Conservation (phyloP, 306 rosid genomes). For the Biancaea sappan region DNA sequence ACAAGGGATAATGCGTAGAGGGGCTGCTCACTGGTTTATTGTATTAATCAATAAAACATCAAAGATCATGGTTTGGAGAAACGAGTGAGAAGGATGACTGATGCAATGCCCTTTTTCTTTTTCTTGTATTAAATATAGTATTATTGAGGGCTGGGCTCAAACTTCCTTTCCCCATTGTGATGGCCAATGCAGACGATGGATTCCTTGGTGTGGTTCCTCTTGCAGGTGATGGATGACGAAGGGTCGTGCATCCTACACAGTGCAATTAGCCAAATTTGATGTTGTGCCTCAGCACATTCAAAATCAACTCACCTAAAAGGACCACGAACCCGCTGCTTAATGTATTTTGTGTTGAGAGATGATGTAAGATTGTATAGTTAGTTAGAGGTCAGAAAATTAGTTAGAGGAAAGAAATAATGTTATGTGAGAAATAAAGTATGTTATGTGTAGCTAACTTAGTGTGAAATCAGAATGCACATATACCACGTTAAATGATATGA, state of each 20-base stretch:
- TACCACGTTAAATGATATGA: too few relatives aligned
- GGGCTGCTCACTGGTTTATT: background rate
- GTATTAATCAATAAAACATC: background rate
- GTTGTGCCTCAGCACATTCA: conserved; percentile 96
- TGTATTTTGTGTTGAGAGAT: too few relatives aligned
- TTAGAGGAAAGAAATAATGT: too few relatives aligned
- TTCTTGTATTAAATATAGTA: background rate
- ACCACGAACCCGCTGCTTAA: conserved; percentile 85
- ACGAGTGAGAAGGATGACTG: background rate
- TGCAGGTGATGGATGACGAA: conserved; percentile 94
- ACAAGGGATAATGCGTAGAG: too few relatives aligned
- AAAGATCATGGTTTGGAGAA: background rate
- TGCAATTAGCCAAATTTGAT: conserved; percentile 91
- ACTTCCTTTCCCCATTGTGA: conserved; percentile 8
- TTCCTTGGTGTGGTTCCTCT: conserved; percentile 82
- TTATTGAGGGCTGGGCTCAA: background rate
- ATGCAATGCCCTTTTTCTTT: background rate
- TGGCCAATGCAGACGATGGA: conserved; percentile 77
- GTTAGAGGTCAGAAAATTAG: too few relatives aligned
- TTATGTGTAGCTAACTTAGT: too few relatives aligned
- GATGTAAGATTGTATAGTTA: too few relatives aligned
- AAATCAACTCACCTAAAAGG: conserved; percentile 82
- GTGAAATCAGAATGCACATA: too few relatives aligned
- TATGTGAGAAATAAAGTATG: too few relatives aligned
- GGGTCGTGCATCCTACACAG: conserved; percentile 94